Evolutionary conservation across 2,329 filamentous ascomycete genomes (phyloP).

Genomic region (Pyrenochaeta sp.): DNA sequence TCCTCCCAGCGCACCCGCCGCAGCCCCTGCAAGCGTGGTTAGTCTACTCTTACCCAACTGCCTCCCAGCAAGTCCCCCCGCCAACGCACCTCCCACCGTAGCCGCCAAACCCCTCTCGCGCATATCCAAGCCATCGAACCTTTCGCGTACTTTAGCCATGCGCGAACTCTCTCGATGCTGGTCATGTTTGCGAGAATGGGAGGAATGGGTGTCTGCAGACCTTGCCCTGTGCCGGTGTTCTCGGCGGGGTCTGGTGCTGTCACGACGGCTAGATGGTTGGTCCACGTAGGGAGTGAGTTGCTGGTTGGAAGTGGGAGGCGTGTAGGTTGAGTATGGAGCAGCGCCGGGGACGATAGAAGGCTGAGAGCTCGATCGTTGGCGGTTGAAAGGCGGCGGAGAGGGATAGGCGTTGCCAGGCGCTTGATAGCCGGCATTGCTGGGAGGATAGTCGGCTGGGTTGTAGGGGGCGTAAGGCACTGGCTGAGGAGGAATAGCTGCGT

Average conservation of each 20-base stretch:
- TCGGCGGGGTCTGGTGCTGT: constrained; percentile 37
- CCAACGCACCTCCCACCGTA: constrained; percentile 51
- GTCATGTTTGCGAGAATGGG: constrained; percentile 42
- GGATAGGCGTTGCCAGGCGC: constrained; percentile 32
- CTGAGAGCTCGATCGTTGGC: constrained; percentile 47
- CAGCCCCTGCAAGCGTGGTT: constrained; percentile 49
- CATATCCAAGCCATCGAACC: constrained; percentile 45
- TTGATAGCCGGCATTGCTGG: constrained; percentile 29
- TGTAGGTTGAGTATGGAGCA: constrained; percentile 26
- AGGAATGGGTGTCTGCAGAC: constrained; percentile 48
- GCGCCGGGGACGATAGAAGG: constrained; percentile 31
- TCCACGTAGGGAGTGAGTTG: constrained; percentile 29
- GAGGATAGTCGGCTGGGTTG: constrained; percentile 42
- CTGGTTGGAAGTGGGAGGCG: constrained; percentile 25
- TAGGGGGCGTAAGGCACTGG: constrained; percentile 41
- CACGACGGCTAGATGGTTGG: constrained; percentile 36
- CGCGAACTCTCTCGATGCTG: constrained; percentile 41
- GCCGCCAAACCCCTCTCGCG: constrained; percentile 45
- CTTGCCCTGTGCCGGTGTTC: constrained; percentile 44
- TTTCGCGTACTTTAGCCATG: constrained; percentile 45
- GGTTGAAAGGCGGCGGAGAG: constrained; percentile 46
- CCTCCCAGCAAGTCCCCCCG: constrained; percentile 46
- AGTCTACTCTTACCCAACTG: constrained; percentile 45
- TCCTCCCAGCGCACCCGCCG: constrained; percentile 45
- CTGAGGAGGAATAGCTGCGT: constrained; percentile 32